Percentiles rank a stretch among this genome's conserved stretches.
phyloP scores from a whole-genome alignment of 2,329 filamentous ascomycete genomes.

The Metarhizium anisopliae region DNA sequence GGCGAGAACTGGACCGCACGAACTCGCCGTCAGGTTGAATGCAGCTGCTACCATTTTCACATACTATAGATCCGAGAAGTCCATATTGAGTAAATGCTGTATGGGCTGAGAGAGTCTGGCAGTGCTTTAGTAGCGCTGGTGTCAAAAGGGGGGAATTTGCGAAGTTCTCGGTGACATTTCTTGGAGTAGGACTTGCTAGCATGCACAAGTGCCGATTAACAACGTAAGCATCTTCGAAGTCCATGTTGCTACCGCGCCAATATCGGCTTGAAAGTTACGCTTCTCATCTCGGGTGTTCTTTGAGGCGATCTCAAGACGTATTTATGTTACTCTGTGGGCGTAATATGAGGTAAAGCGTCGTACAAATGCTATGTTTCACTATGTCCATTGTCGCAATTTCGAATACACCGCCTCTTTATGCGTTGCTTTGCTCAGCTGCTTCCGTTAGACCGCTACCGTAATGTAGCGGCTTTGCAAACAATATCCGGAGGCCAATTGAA shows the following conservation, averaged over 20 bases:
- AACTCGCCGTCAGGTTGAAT: not conserved
- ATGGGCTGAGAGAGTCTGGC: not conserved
- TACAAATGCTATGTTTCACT: no score
- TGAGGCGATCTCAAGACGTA: no score
- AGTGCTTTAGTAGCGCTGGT: not conserved
- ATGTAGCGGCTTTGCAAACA: no score
- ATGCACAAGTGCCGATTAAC: not conserved
- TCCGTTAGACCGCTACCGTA: no score
- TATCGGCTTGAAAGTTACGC: not conserved
- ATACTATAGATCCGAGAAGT: not conserved
- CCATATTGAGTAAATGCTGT: conserved; percentile 7
- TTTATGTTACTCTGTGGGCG: no score
- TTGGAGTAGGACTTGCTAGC: not conserved
- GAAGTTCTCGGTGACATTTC: not conserved
- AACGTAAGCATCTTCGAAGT: not conserved
- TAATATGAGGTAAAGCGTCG: no score
- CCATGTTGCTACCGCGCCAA: not conserved
- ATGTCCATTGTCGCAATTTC: no score
- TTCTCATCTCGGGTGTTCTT: no score
- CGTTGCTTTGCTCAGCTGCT: no score
- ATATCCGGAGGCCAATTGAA: no score
- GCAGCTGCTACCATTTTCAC: not conserved
- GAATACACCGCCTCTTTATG: no score
- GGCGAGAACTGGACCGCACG: not conserved
- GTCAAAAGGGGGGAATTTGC: not conserved